Evolutionary conservation across 768 basidiomycete genomes (phyloP).

Genomic region (Amanita exitialis): DNA sequence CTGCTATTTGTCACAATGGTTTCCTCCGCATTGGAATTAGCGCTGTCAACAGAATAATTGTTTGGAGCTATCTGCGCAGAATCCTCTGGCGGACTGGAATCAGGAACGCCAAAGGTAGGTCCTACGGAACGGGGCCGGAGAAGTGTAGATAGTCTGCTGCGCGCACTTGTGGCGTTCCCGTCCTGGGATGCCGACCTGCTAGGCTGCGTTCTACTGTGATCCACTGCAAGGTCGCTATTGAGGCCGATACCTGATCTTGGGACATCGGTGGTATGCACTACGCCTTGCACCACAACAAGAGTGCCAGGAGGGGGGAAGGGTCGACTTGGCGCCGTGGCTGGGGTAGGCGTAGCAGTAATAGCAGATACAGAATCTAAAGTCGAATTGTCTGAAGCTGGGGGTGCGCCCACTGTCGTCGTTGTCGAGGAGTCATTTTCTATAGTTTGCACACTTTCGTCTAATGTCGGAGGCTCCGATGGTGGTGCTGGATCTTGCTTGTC

Average conservation of each 20-base stretch:
- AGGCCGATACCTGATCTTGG: conserved; percentile 19
- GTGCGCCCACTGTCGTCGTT: not conserved
- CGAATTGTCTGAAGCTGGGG: not conserved
- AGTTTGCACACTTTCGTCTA: not conserved
- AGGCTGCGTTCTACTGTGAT: conserved; percentile 11
- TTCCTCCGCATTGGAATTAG: not conserved
- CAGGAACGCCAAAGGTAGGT: not conserved
- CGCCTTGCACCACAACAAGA: conserved; percentile 75
- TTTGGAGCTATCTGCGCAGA: not conserved
- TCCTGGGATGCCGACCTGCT: conserved; percentile 21
- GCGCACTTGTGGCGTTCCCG: conserved; percentile 14
- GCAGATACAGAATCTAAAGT: not conserved
- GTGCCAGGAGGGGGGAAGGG: conserved; percentile 69
- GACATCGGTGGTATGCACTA: conserved; percentile 69
- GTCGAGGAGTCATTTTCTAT: not conserved
- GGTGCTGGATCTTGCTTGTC: conserved; percentile 1
- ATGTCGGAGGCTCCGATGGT: not conserved
- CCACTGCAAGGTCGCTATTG: not conserved
- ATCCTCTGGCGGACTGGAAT: not conserved
- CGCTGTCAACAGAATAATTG: not conserved
- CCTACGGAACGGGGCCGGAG: conserved; percentile 25
- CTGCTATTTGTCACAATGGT: not conserved
- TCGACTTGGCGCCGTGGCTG: conserved; percentile 14
- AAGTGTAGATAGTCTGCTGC: conserved; percentile 22
- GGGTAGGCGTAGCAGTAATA: conserved; percentile 4